Base-by-base conservation (phyloP, 2,329 filamentous ascomycete species). In the Chaetoscypha palmicola region DNA sequence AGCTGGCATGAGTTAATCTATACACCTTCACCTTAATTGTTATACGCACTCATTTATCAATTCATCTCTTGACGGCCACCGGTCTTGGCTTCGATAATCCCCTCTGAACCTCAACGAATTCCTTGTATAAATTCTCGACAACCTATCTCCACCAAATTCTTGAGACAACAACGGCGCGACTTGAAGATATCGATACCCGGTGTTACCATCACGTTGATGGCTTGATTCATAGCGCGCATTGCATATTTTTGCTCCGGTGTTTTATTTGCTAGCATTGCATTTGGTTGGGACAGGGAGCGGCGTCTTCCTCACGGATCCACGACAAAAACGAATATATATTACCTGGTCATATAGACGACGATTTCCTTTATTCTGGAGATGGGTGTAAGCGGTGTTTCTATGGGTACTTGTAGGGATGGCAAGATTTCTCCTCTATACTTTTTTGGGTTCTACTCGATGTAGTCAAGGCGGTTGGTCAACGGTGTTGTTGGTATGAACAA, bases 141-240 rank as follows among this genome's bases (percentile, higher is more conserved):
- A 49, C 40, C 50, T 28, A 31, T 33, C 47, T 48, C 43, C 45
- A 51, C 47, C 49, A 47, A 48, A 58, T 59, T 60, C 49, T 62
- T 60, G 59, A 59, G 58, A 56, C 46, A 46, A 48, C 49, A 45
- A 56, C 48, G 53, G 51, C 54, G 51, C 54, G 56, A 56, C 51
- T 49, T 50, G 34, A 55, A 46, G 48, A 58, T 58, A 57, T 62
- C 59, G 58, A 62, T 60, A 62, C 55, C 58, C 55, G 46, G 55
- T 59, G 52, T 57, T 57, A 48, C 44, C 43, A 45, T 50, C 47
- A 52, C 36, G 16, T 52, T 49, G 50, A 54, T 57, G 49, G 55
- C 40, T 54, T 59, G 55, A 56, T 57, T 60, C 58, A 56, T 53
- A 59, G 58, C 55, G 56, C 53, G 56, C 53, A 57, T 54, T 58